Evolutionary conservation across 2,329 filamentous ascomycete genomes (phyloP).

Genomic region (Phymatotrichopsis omnivora): DNA sequence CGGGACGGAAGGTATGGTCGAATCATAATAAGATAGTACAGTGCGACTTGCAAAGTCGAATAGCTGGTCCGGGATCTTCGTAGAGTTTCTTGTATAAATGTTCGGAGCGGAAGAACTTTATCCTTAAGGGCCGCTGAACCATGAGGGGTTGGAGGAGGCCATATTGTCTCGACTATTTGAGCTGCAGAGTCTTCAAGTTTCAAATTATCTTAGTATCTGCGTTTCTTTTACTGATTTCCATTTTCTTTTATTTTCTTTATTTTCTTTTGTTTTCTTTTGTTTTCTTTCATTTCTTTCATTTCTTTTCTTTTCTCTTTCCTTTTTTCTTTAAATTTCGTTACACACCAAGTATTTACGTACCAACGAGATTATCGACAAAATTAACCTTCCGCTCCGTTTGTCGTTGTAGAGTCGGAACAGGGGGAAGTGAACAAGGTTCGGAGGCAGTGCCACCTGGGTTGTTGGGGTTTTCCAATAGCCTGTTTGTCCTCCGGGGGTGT

Average conservation of each 20-base stretch:
- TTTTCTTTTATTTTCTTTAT: slow-evolving; percentile 3
- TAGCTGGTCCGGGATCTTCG: slow-evolving; percentile 92
- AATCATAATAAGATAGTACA: slow-evolving; percentile 93
- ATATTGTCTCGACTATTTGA: slow-evolving; percentile 93
- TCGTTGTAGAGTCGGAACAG: slow-evolving; percentile 59
- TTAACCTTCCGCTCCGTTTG: slow-evolving; percentile 87
- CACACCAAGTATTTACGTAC: slow-evolving; percentile 52
- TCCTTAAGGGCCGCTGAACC: slow-evolving; percentile 62
- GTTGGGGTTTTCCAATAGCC: slow-evolving; percentile 39
- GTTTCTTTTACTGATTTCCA: slow-evolving; percentile 12
- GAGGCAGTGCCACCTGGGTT: slow-evolving; percentile 45
- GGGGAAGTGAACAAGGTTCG: slow-evolving; percentile 47
- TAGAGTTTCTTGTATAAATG: slow-evolving; percentile 95
- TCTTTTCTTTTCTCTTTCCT: too few species aligned
- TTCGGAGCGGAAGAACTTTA: slow-evolving; percentile 77
- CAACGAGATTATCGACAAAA: slow-evolving; percentile 94
- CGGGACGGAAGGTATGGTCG: slow-evolving; percentile 75
- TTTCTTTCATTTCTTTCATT: slow-evolving; percentile 3
- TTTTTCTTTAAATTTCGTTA: slow-evolving; percentile 20
- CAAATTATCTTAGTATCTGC: slow-evolving; percentile 25
- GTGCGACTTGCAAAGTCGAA: slow-evolving; percentile 88
- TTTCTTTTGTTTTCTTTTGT: background rate
- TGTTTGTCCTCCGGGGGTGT: slow-evolving; percentile 40
- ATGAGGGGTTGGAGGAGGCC: slow-evolving; percentile 77
- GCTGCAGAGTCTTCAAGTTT: slow-evolving; percentile 71